Evolutionary conservation across 2,329 filamentous ascomycete genomes (phyloP).

Genomic region (Atkinsonella hypoxylon): DNA sequence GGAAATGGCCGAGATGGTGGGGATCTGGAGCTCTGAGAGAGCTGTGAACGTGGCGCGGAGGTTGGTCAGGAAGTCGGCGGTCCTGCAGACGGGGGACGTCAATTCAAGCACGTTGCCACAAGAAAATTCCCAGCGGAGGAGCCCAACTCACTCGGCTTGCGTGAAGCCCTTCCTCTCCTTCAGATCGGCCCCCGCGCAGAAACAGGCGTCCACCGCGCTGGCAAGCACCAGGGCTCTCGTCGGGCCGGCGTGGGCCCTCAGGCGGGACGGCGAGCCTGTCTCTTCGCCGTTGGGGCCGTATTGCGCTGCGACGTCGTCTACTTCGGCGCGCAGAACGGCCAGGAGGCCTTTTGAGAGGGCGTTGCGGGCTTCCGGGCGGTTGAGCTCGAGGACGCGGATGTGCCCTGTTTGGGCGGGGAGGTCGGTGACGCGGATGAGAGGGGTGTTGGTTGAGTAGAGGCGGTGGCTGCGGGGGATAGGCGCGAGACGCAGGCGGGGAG

Average conservation of each 20-base stretch:
- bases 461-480: conserved; percentile 10
- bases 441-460: conserved; percentile 26
- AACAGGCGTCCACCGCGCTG: conserved; percentile 73
- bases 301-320: conserved; percentile 57
- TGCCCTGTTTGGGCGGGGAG: conserved; percentile 70
- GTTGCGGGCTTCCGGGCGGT: conserved; percentile 76
- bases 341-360: conserved; percentile 77
- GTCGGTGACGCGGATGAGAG: conserved; percentile 58
- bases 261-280: conserved; percentile 22
- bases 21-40: conserved; percentile 67
- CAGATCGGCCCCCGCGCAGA: conserved; percentile 90
- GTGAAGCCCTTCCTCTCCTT: conserved; percentile 76
- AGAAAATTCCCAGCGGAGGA: not conserved
- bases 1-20: conserved; percentile 79
- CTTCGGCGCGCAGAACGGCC: conserved; percentile 54
- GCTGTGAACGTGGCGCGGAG: conserved; percentile 66
- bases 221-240: conserved; percentile 77
- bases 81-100: conserved; percentile 39
- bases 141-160: conserved; percentile 53
- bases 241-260: conserved; percentile 34
- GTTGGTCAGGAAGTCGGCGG: conserved; percentile 61
- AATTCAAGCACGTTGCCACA: too few species aligned
- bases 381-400: conserved; percentile 80
- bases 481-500: conserved; percentile 17
- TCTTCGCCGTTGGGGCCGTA: conserved; percentile 46